Conservation (phyloP, 2,329 filamentous ascomycete species). For the Trichoderma semiorbis region DNA sequence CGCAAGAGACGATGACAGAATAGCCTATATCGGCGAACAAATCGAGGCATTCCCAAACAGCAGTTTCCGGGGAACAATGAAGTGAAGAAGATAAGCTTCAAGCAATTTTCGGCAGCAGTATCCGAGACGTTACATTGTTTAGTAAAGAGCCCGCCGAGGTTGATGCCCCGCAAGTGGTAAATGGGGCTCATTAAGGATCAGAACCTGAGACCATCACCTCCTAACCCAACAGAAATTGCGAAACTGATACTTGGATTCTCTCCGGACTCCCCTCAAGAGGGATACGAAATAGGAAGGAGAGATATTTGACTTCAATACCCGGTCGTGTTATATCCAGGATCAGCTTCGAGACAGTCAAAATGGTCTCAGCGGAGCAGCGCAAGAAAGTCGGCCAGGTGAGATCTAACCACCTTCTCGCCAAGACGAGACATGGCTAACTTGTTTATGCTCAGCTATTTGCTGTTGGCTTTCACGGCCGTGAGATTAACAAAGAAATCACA, state of each 20-base stretch:
- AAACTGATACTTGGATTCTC: not conserved
- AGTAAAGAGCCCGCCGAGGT: not conserved
- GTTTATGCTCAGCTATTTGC: conserved; percentile 24
- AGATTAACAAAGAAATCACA: conserved; percentile 23
- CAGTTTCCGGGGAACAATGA: not conserved
- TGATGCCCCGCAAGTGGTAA: not conserved
- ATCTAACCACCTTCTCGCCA: not conserved
- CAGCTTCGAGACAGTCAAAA: not conserved
- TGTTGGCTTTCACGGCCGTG: conserved; percentile 26
- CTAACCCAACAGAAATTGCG: not conserved
- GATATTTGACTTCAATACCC: not conserved
- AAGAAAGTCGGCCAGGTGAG: conserved; percentile 20
- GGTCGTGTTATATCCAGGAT: not conserved
- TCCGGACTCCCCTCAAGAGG: not conserved
- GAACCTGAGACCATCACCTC: not conserved
- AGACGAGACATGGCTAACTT: not conserved
- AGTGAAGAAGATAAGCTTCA: not conserved
- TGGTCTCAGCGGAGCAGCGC: conserved; percentile 20
- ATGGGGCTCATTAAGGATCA: not conserved
- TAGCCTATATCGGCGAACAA: conserved; percentile 2
- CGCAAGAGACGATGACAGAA: not conserved
- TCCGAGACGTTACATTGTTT: conserved; percentile 15
- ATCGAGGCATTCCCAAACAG: not conserved
- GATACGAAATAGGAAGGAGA: not conserved
- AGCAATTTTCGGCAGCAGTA: not conserved